phyloP scores from a whole-genome alignment of 1,284 basidiomycete species.

The Trichosporon ovoides region DNA sequence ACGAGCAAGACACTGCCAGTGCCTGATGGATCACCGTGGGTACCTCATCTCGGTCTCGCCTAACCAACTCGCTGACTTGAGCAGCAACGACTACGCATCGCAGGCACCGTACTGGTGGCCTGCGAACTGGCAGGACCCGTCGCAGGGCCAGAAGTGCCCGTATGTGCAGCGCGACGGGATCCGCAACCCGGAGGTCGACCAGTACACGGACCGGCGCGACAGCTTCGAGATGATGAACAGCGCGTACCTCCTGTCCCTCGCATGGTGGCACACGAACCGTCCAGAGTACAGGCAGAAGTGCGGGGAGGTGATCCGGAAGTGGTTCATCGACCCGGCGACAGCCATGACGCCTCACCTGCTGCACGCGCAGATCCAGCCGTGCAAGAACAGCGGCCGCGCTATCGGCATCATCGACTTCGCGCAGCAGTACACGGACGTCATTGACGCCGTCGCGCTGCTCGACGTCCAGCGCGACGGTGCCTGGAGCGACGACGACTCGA shows the following conservation, averaged over 20 bases:
- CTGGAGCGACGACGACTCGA: conserved; percentile 5
- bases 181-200: conserved; percentile 15
- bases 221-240: conserved; percentile 11
- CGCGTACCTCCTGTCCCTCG: conserved; percentile 9
- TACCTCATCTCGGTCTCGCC: not conserved
- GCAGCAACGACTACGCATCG: conserved; percentile 14
- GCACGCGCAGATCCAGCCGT: conserved; percentile 14
- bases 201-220: conserved; percentile 15
- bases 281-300: conserved; percentile 9
- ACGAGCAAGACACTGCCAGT: conserved; percentile 9
- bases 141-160: not conserved
- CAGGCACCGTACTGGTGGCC: conserved; percentile 20
- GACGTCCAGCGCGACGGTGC: not conserved
- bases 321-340: conserved; percentile 9
- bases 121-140: conserved; percentile 9
- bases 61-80: not conserved
- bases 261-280: conserved; percentile 17
- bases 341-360: conserved; percentile 11
- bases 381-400: conserved; percentile 9
- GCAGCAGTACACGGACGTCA: conserved; percentile 15
- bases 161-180: conserved; percentile 15
- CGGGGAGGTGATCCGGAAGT: not conserved
- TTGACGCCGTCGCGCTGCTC: conserved; percentile 12
- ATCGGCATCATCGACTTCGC: conserved; percentile 19
- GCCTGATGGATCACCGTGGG: conserved; percentile 8